phyloP scores from a whole-genome alignment of 768 basidiomycete genomes.

The Phaeotremella fagi region DNA sequence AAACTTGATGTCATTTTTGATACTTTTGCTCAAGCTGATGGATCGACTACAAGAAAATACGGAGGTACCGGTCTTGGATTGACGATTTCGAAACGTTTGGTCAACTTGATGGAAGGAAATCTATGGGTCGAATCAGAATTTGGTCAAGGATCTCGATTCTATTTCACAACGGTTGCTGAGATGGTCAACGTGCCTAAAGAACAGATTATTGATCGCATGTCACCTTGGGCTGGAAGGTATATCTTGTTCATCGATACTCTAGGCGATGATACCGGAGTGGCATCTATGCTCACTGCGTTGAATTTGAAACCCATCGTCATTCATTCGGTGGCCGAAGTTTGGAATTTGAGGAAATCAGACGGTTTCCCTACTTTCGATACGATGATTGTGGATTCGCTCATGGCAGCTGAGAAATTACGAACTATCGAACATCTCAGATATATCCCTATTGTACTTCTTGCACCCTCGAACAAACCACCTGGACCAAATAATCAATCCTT shows the following conservation, averaged over 20 bases:
- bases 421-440: constrained; percentile 92
- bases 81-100: constrained; percentile 95
- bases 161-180: constrained; percentile 67
- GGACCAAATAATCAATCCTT: constrained; percentile 43
- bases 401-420: constrained; percentile 76
- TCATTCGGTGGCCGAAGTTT: constrained; percentile 72
- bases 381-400: constrained; percentile 86
- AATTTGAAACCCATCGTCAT: constrained; percentile 72
- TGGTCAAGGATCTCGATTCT: constrained; percentile 72
- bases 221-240: constrained; percentile 74
- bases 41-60: constrained; percentile 96
- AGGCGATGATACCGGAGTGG: constrained; percentile 68
- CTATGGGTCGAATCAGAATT: constrained; percentile 99
- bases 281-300: constrained; percentile 69
- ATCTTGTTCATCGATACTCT: constrained; percentile 90
- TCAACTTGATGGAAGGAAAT: constrained; percentile 94
- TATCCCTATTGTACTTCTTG: constrained; percentile 88
- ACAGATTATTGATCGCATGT: constrained; percentile 41
- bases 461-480: constrained; percentile 64
- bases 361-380: constrained; percentile 86
- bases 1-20: constrained; percentile 98
- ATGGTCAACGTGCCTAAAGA: constrained; percentile 30
- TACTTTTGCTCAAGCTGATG: constrained; percentile 98
- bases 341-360: constrained; percentile 53
- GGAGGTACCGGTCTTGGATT: constrained; percentile 94